These are phyloP conservation scores for Fusarium lateritium DNA, from an alignment of 2,329 filamentous ascomycete species.

Conservation along the genomic window DNA sequence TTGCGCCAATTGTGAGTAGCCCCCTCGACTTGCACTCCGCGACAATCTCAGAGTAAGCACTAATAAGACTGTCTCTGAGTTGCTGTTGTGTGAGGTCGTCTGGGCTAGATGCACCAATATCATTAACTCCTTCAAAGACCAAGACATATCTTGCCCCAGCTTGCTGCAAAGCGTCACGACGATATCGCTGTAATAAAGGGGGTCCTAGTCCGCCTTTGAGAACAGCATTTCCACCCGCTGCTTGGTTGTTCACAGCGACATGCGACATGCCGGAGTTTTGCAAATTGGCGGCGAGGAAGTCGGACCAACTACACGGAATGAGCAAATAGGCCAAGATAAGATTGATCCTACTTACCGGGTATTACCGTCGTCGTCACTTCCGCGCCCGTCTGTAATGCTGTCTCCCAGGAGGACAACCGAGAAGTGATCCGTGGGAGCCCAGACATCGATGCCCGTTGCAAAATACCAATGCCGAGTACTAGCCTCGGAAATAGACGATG, in stretches of 20 bases:
- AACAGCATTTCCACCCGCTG: conserved; percentile 36
- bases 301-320: conserved; percentile 18
- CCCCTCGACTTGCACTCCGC: conserved; percentile 4
- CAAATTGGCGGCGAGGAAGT: conserved; percentile 26
- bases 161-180: conserved; percentile 31
- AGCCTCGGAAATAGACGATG: conserved; percentile 26
- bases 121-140: conserved; percentile 30
- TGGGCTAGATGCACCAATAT: conserved; percentile 20
- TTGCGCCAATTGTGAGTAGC: conserved; percentile 19
- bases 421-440: conserved; percentile 27
- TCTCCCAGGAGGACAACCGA: conserved; percentile 35
- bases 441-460: conserved; percentile 25
- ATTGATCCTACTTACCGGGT: conserved; percentile 1
- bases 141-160: conserved; percentile 24
- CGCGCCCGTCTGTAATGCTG: conserved; percentile 36
- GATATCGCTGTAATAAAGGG: conserved; percentile 29
- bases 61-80: conserved; percentile 4
- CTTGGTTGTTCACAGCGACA: conserved; percentile 38
- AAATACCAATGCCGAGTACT: conserved; percentile 40
- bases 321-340: neutral
- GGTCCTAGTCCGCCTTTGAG: conserved; percentile 31
- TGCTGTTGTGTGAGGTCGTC: conserved; percentile 22
- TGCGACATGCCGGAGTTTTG: conserved; percentile 21
- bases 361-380: conserved; percentile 34
- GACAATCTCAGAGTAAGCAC: conserved; percentile 19